phyloP scores from a whole-genome alignment of 2,329 filamentous ascomycete species.

The Alternaria brassicicola region DNA sequence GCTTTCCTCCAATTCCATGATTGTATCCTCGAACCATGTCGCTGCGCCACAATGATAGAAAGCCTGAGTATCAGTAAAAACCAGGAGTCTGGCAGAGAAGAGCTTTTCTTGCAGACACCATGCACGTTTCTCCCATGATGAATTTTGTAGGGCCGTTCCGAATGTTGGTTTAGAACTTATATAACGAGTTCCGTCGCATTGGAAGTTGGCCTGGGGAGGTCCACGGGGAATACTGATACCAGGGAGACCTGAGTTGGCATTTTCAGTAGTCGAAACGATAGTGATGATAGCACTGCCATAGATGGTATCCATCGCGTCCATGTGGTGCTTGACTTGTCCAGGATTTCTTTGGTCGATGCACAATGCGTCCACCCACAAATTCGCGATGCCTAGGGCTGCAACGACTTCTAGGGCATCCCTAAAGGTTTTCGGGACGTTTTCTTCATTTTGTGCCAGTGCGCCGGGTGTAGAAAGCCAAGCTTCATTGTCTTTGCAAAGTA shows the following conservation, averaged over 20 bases:
- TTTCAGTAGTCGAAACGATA: neutral
- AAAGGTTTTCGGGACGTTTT: neutral
- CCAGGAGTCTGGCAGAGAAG: constrained; percentile 6
- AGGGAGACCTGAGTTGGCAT: neutral
- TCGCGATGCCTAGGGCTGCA: neutral
- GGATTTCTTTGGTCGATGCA: neutral
- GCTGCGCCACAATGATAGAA: neutral
- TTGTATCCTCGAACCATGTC: neutral
- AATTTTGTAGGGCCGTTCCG: neutral
- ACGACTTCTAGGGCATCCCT: neutral
- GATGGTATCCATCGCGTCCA: neutral
- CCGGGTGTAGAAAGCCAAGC: neutral
- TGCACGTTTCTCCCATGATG: constrained; percentile 8
- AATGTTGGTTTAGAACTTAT: neutral
- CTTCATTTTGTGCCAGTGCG: neutral
- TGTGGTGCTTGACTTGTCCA: neutral
- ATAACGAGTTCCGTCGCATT: neutral
- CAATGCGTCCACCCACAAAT: neutral
- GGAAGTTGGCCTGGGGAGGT: neutral
- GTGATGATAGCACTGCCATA: neutral
- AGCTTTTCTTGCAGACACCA: constrained; percentile 18
- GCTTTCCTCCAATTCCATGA: neutral
- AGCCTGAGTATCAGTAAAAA: neutral
- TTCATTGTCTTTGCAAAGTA: neutral
- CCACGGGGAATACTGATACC: neutral